Percentiles rank a stretch among this genome's conserved stretches.
These are phyloP conservation scores for Galeopsis tetrahit DNA, from an alignment of 257 asterid species.

Conservation along the genomic window DNA sequence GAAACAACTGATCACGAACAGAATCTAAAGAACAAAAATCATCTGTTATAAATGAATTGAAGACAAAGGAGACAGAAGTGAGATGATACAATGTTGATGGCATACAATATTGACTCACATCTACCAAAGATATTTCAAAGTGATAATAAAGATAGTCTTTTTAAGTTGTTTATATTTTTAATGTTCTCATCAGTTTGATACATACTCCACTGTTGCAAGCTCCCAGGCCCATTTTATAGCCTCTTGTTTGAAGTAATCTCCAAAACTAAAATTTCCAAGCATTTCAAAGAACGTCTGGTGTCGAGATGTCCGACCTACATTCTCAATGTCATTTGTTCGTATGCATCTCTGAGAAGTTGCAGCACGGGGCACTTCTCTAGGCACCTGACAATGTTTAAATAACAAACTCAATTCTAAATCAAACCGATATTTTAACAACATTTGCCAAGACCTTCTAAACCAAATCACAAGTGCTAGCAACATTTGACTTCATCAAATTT, in stretches of 20 bases:
- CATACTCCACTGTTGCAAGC: slow-evolving; percentile 84
- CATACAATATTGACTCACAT: no score
- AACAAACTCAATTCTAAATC: slow-evolving; percentile 34
- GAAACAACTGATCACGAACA: slow-evolving; percentile 18
- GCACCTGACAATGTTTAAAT: slow-evolving; percentile 54
- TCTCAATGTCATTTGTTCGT: slow-evolving; percentile 90
- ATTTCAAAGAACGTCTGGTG: slow-evolving; percentile 99
- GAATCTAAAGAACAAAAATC: not conserved
- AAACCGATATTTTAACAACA: slow-evolving; percentile 1
- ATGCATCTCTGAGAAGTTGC: slow-evolving; percentile 94
- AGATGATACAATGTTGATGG: not conserved
- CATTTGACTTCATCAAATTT: not conserved
- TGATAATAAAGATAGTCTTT: not conserved
- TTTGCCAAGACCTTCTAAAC: not conserved
- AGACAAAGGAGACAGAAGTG: not conserved
- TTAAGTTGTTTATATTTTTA: not conserved
- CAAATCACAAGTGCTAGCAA: not conserved
- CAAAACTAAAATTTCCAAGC: slow-evolving; percentile 98
- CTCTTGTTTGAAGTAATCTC: slow-evolving; percentile 93
- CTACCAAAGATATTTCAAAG: not conserved
- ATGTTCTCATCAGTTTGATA: slow-evolving; percentile 31
- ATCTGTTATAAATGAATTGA: not conserved
- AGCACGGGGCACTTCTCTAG: slow-evolving; percentile 90
- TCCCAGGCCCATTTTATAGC: slow-evolving; percentile 99
- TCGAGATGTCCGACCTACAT: slow-evolving; percentile 90